These are phyloP conservation scores for Trapa incisa DNA, from an alignment of 345 rosid species.

Conservation along the genomic window DNA sequence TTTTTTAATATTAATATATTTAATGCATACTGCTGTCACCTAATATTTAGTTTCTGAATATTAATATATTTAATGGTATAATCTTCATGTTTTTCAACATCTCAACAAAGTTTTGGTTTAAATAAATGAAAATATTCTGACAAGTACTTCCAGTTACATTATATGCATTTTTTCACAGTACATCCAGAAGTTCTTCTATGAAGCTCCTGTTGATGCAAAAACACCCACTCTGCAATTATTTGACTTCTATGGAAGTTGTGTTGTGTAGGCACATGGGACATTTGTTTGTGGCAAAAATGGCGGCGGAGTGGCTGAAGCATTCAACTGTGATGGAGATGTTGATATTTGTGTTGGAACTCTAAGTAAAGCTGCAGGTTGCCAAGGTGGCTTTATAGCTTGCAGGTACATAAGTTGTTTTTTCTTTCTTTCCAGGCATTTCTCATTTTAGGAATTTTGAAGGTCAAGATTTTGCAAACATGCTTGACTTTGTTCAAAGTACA, in stretches of 20 bases:
- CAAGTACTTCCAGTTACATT: not conserved
- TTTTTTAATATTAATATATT: not conserved
- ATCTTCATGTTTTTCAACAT: not conserved
- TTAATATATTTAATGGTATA: not conserved
- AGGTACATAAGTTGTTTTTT: slow-evolving; percentile 29
- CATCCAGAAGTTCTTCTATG: not conserved
- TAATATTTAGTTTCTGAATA: not conserved
- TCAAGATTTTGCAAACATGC: not conserved
- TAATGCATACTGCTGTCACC: not conserved
- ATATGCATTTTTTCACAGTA: not conserved
- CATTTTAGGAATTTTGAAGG: not conserved
- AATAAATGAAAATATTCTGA: not conserved
- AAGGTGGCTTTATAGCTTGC: slow-evolving; percentile 95
- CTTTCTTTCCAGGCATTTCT: not conserved
- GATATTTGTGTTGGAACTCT: slow-evolving; percentile 85
- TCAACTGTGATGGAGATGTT: slow-evolving; percentile 65
- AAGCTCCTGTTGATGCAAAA: not conserved
- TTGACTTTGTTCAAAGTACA: not conserved
- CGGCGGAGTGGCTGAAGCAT: slow-evolving; percentile 85
- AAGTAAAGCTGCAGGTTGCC: slow-evolving; percentile 98
- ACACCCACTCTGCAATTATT: not conserved
- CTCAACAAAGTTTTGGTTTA: not conserved
- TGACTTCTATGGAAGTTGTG: slow-evolving; percentile 5
- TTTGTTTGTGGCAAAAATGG: slow-evolving; percentile 88
- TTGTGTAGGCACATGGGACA: slow-evolving; percentile 83